Conservation (phyloP, 2,329 filamentous ascomycete species). For the Diaporthe citrichinensis region DNA sequence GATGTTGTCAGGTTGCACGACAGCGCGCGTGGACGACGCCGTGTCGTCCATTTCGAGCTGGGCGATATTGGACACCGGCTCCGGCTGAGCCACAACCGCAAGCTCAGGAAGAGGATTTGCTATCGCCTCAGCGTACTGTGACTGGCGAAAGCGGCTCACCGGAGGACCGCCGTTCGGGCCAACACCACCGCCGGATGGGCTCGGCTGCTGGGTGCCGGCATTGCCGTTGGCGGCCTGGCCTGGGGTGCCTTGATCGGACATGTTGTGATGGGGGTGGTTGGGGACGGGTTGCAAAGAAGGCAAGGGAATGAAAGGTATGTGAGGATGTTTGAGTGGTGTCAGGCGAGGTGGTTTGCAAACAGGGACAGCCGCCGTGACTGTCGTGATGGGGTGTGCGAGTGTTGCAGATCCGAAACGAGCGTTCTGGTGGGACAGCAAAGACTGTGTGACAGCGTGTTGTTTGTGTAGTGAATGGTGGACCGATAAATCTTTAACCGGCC, state of each 20-base stretch:
- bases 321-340: background rate
- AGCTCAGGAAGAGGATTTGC: constrained; percentile 37
- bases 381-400: background rate
- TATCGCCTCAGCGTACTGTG: constrained; percentile 36
- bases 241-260: background rate
- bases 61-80: constrained; percentile 19
- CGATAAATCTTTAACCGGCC: background rate
- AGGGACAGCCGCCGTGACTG: background rate
- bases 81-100: constrained; percentile 1
- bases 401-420: background rate
- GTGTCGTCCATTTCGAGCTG: constrained; percentile 5
- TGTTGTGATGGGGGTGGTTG: background rate
- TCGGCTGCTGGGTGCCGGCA: background rate
- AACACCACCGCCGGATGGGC: background rate
- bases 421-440: constrained; percentile 23
- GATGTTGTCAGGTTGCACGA: constrained; percentile 36
- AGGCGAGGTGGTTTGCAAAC: background rate
- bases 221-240: background rate
- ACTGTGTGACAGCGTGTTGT: background rate
- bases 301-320: background rate
- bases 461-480: background rate
- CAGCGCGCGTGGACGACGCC: constrained; percentile 11
- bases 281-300: background rate
- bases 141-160: background rate
- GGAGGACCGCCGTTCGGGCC: background rate